Conservation (phyloP, 2,329 filamentous ascomycete genomes). For the Fusarium penzigii region DNA sequence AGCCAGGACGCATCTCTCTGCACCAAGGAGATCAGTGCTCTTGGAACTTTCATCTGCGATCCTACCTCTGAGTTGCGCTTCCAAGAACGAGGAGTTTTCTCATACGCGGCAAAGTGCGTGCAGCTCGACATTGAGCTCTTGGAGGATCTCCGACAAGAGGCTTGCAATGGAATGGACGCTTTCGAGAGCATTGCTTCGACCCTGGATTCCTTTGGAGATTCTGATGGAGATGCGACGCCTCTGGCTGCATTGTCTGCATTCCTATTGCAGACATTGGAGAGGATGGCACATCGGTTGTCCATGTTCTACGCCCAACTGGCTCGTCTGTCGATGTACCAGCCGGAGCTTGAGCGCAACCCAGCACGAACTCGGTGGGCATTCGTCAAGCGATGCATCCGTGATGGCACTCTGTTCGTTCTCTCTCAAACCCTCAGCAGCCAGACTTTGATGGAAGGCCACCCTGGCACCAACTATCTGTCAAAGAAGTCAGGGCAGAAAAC, state of each 20-base stretch:
- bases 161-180: constrained; percentile 56
- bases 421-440: constrained; percentile 34
- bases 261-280: constrained; percentile 52
- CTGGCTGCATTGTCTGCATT: constrained; percentile 45
- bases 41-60: constrained; percentile 52
- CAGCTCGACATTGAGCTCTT: constrained; percentile 54
- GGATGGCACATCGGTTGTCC: constrained; percentile 52
- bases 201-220: constrained; percentile 30
- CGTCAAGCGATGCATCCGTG: constrained; percentile 47
- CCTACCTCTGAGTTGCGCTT: constrained; percentile 46
- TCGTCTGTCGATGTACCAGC: constrained; percentile 50
- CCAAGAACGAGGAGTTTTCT: constrained; percentile 53
- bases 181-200: constrained; percentile 45
- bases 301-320: constrained; percentile 54
- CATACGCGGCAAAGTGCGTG: constrained; percentile 50
- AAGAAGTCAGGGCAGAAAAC: constrained; percentile 17
- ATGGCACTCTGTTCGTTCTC: constrained; percentile 54
- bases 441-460: not conserved
- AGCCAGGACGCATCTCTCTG: constrained; percentile 47
- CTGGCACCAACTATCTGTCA: constrained; percentile 13
- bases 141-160: constrained; percentile 54
- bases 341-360: constrained; percentile 53
- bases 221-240: constrained; percentile 38
- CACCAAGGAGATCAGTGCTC: constrained; percentile 49
- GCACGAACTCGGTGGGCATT: constrained; percentile 54